Evolutionary conservation across 805 yeast genomes (phyloP).

Genomic region (Lipomyces sp.): DNA sequence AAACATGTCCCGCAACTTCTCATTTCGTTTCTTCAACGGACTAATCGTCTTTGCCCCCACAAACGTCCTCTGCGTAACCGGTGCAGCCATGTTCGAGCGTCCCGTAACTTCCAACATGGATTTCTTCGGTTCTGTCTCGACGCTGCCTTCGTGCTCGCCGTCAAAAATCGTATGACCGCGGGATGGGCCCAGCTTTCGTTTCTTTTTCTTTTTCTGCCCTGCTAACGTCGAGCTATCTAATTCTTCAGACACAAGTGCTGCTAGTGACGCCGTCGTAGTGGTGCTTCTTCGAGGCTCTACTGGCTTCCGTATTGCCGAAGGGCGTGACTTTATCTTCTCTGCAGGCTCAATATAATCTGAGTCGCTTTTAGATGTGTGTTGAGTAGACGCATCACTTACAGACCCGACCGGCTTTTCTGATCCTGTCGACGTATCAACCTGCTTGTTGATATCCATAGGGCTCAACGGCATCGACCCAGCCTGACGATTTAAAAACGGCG

Average conservation of each 20-base stretch:
- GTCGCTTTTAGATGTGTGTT: not conserved
- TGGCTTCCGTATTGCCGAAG: not conserved
- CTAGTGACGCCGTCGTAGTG: slow-evolving; percentile 21
- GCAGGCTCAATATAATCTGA: not conserved
- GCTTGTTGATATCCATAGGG: slow-evolving; percentile 20
- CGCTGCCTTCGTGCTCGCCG: slow-evolving; percentile 9
- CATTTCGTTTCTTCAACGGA: slow-evolving; percentile 35
- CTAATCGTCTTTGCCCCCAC: slow-evolving; percentile 26
- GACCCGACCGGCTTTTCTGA: not conserved
- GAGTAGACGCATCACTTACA: not conserved
- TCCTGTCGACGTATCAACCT: not conserved
- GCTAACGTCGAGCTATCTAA: slow-evolving; percentile 11
- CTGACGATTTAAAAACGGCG: slow-evolving; percentile 28
- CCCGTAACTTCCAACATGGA: slow-evolving; percentile 2
- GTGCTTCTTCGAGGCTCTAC: not conserved
- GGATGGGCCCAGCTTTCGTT: slow-evolving; percentile 24
- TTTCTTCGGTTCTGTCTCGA: slow-evolving; percentile 11
- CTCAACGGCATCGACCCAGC: slow-evolving; percentile 18
- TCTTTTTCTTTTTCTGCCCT: slow-evolving; percentile 26
- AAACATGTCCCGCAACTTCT: slow-evolving; percentile 28
- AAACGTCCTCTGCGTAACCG: slow-evolving; percentile 25
- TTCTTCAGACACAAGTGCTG: slow-evolving; percentile 26
- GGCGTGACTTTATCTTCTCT: not conserved
- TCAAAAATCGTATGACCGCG: slow-evolving; percentile 26
- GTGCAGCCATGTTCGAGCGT: slow-evolving; percentile 22